Conservation (phyloP, 768 basidiomycete genomes). For the Fibroporia radiculosa region DNA sequence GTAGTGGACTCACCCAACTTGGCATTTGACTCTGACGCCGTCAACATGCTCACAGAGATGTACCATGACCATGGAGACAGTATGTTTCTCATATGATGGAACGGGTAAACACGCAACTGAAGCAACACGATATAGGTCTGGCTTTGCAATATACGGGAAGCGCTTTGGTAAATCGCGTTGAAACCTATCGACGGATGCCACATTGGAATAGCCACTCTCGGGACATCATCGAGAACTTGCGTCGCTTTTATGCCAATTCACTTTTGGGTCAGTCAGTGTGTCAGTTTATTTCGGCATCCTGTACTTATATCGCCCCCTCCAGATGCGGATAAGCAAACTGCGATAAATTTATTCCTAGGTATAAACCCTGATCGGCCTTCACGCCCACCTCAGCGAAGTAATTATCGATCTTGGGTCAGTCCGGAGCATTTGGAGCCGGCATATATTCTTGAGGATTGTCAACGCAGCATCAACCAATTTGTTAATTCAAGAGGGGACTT, state of each 20-base stretch:
- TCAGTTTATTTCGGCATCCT: not conserved
- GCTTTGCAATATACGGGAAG: slow-evolving; percentile 97
- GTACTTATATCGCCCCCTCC: not conserved
- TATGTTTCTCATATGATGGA: slow-evolving; percentile 32
- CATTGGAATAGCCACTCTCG: slow-evolving; percentile 98
- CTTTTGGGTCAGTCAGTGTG: slow-evolving; percentile 52
- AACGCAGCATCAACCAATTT: slow-evolving; percentile 51
- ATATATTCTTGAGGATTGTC: slow-evolving; percentile 62
- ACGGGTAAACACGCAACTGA: slow-evolving; percentile 3
- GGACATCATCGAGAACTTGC: slow-evolving; percentile 92
- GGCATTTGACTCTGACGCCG: slow-evolving; percentile 87
- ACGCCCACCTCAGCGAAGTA: slow-evolving; percentile 48
- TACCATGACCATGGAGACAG: slow-evolving; percentile 97
- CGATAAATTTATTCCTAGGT: slow-evolving; percentile 96
- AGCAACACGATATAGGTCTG: slow-evolving; percentile 52
- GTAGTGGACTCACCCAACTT: slow-evolving; percentile 80
- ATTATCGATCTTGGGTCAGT: slow-evolving; percentile 84
- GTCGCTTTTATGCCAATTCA: slow-evolving; percentile 92
- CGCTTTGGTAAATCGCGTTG: slow-evolving; percentile 91
- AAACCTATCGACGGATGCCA: slow-evolving; percentile 91
- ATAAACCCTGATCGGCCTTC: slow-evolving; percentile 43
- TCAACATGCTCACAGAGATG: slow-evolving; percentile 97
- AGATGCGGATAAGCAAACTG: slow-evolving; percentile 97
- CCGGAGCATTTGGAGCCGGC: slow-evolving; percentile 59
- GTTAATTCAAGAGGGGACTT: slow-evolving; percentile 59